Base-by-base conservation (phyloP, 345 rosid species). In the Eucalyptus sp. region DNA sequence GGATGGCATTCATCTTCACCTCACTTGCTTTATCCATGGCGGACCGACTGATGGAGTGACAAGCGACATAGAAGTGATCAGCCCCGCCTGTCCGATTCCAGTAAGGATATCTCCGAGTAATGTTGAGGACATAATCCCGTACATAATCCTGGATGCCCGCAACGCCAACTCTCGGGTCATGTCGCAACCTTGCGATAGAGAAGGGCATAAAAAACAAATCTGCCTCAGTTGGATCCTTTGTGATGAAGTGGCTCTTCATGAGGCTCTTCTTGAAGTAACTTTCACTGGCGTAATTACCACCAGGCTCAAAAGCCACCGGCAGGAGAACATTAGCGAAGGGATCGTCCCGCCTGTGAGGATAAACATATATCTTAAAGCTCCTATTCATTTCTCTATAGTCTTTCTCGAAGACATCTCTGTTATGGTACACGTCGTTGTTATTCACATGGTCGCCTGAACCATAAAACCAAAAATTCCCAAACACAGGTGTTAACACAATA, bases 31-130 rank as follows among this genome's bases (percentile, higher is more conserved):
- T 92, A 43, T 89, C 90, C 95, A 92, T 93, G 22, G 94, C 95
- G 3, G 94, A 90, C 86, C 93, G 89, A n/a, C 97, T 94, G 50
- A 94, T 71, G 80, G 95, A 94, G 91, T 94, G 95, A 91, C 97
- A 95, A 87, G 96, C 94, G 87, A 89, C 95, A 58, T 93, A 95
- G 86, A 95, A 95, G 76, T 94, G 97, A 91, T 95, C 96, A 24
- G 96, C 93, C 89, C 97, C 95, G 33, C 92, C 92, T 3, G 95
- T 92, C 71, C 92, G 94, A 84, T 95, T 95, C 97, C 96, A 95
- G 60, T 91, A 95, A 14, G 97, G 95, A 80, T 93, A 95, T 88
- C 89, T 91, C 66, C 25, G 92, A 86, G 93, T 92, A 88, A 94
- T 91, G 62, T 93, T 92, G n/a, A 64, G 88, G 58, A 93, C 87